Evolutionary conservation across 176 grass and related monocot genomes (phyloP).

Genomic region (Areca catechu): DNA sequence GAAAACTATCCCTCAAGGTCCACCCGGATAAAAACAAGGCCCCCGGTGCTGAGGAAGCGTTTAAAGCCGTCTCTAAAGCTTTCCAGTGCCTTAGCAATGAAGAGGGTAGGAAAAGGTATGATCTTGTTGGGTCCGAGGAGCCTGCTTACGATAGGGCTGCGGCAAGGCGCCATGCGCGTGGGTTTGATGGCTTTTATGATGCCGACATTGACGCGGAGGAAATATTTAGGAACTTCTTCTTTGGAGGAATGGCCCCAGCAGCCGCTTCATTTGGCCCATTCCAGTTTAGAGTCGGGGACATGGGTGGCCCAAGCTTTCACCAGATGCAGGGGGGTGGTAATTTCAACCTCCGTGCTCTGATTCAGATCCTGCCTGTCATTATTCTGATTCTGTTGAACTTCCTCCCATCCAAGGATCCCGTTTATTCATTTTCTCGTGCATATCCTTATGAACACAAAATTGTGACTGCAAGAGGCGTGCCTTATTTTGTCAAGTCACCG

Average conservation of each 20-base stretch:
- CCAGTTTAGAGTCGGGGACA: constrained; percentile 35
- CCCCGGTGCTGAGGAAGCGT: constrained; percentile 21
- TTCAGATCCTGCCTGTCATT: constrained; percentile 38
- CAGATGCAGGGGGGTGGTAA: neutral
- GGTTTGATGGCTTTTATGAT: constrained; percentile 47
- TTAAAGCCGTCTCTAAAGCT: constrained; percentile 22
- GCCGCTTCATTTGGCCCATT: constrained; percentile 56
- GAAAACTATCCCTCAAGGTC: constrained; percentile 20
- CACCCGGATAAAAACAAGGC: constrained; percentile 24
- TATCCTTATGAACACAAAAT: constrained; percentile 71
- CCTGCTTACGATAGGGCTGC: constrained; percentile 32
- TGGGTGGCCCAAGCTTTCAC: neutral
- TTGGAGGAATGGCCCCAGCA: constrained; percentile 66
- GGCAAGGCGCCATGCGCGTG: constrained; percentile 21
- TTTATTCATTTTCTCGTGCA: constrained; percentile 46
- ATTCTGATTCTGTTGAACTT: constrained; percentile 68
- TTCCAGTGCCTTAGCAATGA: constrained; percentile 19
- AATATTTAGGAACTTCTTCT: constrained; percentile 98
- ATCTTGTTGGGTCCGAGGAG: constrained; percentile 66
- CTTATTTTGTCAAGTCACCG: constrained; percentile 68
- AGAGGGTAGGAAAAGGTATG: constrained; percentile 12
- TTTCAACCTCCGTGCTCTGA: constrained; percentile 7
- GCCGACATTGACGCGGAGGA: constrained; percentile 86
- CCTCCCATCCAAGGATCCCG: constrained; percentile 69
- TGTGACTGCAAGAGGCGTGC: constrained; percentile 44